Conservation (phyloP, 1,284 basidiomycete species). For the Sphaerobolus stellatus region DNA sequence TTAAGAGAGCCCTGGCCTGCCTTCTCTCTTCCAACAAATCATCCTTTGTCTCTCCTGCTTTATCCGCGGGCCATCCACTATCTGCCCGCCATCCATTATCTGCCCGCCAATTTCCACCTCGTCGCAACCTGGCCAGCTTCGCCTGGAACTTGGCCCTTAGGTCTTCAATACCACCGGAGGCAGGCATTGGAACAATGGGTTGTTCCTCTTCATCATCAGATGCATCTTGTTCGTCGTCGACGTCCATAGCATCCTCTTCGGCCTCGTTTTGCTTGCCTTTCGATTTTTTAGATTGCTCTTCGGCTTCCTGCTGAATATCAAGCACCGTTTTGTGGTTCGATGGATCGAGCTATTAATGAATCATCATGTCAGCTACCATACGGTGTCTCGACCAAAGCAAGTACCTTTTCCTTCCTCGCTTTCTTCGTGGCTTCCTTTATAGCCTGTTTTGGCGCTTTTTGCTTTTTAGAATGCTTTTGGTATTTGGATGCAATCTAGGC, state of each 20-base stretch:
- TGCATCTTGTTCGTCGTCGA: slow-evolving; percentile 30
- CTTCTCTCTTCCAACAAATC: slow-evolving; percentile 80
- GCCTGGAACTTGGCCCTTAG: slow-evolving; percentile 78
- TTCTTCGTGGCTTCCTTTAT: slow-evolving; percentile 85
- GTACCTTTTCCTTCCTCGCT: slow-evolving; percentile 80
- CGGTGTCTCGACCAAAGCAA: neutral
- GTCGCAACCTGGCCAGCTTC: slow-evolving; percentile 71
- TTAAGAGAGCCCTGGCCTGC: slow-evolving; percentile 71
- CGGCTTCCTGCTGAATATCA: slow-evolving; percentile 66
- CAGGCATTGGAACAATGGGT: slow-evolving; percentile 63
- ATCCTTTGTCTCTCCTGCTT: slow-evolving; percentile 66
- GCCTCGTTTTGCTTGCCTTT: slow-evolving; percentile 23
- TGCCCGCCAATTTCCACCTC: slow-evolving; percentile 33
- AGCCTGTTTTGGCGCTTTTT: slow-evolving; percentile 78
- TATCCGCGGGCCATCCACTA: slow-evolving; percentile 30
- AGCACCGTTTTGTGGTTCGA: slow-evolving; percentile 81
- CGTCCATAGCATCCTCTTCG: slow-evolving; percentile 36
- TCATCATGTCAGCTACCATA: neutral
- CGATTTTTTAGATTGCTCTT: no score
- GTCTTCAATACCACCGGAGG: slow-evolving; percentile 63
- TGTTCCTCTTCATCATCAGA: slow-evolving; percentile 18
- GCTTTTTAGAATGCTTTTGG: slow-evolving; percentile 87
- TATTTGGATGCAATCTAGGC: slow-evolving; percentile 64
- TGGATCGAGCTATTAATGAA: slow-evolving; percentile 73
- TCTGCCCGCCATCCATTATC: slow-evolving; percentile 19